These are phyloP conservation scores for Strobilomyces confusus DNA, from an alignment of 768 basidiomycete species.

Conservation along the genomic window DNA sequence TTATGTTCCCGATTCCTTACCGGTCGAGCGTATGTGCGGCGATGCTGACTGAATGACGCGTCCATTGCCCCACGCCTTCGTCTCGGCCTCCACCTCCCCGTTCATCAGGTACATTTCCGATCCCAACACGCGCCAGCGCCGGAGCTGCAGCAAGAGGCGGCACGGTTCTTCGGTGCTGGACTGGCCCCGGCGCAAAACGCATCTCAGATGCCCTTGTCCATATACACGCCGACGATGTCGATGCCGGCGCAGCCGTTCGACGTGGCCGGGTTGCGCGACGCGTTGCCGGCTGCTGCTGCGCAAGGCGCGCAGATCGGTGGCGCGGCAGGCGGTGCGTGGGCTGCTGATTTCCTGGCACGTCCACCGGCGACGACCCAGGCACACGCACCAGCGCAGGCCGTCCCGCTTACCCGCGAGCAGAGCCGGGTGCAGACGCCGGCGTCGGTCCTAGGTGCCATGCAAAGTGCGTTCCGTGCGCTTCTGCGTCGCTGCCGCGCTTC, in stretches of 20 bases:
- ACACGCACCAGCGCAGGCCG: background rate
- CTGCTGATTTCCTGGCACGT: constrained; percentile 50
- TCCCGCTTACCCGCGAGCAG: constrained; percentile 5
- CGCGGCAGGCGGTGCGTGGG: constrained; percentile 43
- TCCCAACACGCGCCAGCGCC: constrained; percentile 42
- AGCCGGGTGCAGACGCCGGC: constrained; percentile 4
- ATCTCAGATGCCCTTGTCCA: constrained; percentile 5
- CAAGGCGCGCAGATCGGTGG: constrained; percentile 21
- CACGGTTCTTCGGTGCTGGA: constrained; percentile 56
- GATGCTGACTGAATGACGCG: background rate
- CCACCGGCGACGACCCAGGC: constrained; percentile 23
- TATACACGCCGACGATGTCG: constrained; percentile 25
- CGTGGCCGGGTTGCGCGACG: constrained; percentile 39
- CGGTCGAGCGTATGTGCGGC: background rate
- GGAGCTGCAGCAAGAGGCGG: constrained; percentile 59
- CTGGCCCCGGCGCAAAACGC: constrained; percentile 27
- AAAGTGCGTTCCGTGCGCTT: constrained; percentile 14
- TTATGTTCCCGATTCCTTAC: background rate
- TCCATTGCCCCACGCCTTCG: background rate
- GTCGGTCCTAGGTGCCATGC: constrained; percentile 5
- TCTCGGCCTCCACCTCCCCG: background rate
- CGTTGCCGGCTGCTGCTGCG: constrained; percentile 13
- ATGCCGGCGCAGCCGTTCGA: constrained; percentile 47
- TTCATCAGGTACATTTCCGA: constrained; percentile 50
- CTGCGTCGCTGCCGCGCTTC: background rate